Conservation (phyloP, 2,329 filamentous ascomycete species). For the Ramichloridium luteum region DNA sequence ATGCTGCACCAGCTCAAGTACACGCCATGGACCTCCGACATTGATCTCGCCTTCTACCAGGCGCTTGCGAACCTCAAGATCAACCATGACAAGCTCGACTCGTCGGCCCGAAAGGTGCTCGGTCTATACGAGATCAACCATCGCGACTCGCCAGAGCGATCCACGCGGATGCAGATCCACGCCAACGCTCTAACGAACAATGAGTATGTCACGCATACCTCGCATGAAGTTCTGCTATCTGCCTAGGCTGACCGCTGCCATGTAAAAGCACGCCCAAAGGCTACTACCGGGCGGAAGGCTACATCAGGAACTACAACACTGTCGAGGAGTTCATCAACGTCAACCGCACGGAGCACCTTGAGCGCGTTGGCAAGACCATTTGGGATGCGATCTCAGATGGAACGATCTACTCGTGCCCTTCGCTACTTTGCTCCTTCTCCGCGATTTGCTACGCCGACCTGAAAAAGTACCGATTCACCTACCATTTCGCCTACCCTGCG, state of each 20-base stretch:
- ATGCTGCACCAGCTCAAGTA: constrained; percentile 47
- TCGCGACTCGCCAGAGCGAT: constrained; percentile 57
- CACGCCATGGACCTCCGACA: constrained; percentile 82
- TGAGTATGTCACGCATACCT: constrained; percentile 47
- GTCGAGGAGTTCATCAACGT: constrained; percentile 81
- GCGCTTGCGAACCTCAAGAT: constrained; percentile 88
- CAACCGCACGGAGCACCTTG: constrained; percentile 67
- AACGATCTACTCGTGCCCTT: constrained; percentile 89
- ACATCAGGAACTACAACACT: constrained; percentile 93
- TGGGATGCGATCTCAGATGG: constrained; percentile 97
- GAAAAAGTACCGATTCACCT: constrained; percentile 96
- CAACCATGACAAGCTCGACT: constrained; percentile 92
- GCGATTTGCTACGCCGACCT: constrained; percentile 88
- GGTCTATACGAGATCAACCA: constrained; percentile 80
- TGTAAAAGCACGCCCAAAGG: constrained; percentile 50
- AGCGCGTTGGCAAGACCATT: constrained; percentile 72
- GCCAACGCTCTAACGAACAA: constrained; percentile 74
- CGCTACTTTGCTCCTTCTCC: constrained; percentile 76
- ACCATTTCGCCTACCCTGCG: constrained; percentile 94
- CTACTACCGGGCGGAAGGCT: constrained; percentile 75
- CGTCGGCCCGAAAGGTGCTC: constrained; percentile 73
- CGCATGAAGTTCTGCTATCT: neutral
- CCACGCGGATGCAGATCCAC: constrained; percentile 80
- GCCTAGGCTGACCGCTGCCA: neutral
- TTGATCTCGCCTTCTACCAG: constrained; percentile 90